Percentiles rank a stretch among this genome's conserved stretches.
Conservation (phyloP, 2,329 filamentous ascomycete species). For the Capronia epimyces region DNA sequence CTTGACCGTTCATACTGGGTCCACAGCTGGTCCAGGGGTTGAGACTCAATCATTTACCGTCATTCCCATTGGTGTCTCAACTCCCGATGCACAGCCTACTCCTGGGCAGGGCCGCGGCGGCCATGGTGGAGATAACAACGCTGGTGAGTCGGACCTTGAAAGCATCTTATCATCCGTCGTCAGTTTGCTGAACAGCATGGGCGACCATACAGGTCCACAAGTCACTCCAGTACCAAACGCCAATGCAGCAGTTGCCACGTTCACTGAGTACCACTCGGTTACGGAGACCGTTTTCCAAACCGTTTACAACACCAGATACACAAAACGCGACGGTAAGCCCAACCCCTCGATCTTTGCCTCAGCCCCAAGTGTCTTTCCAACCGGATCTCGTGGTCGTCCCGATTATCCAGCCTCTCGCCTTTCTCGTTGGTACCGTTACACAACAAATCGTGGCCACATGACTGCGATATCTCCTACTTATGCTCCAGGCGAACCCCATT, state of each 20-base stretch:
- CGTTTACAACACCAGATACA: conserved; percentile 20
- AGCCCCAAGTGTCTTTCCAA: background rate
- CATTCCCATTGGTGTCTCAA: conserved; percentile 15
- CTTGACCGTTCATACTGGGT: conserved; percentile 22
- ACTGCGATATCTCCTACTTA: background rate
- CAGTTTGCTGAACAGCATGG: background rate
- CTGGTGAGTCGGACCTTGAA: background rate
- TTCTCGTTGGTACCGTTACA: no score
- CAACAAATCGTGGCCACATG: no score
- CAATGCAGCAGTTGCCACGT: conserved; percentile 16
- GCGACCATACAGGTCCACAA: conserved; percentile 5
- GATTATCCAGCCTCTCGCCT: no score
- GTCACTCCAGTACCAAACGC: conserved; percentile 9
- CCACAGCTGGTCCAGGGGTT: conserved; percentile 18
- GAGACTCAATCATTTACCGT: conserved; percentile 24
- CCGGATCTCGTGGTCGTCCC: background rate
- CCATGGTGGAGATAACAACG: background rate
- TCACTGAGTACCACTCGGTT: conserved; percentile 21
- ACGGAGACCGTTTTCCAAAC: conserved; percentile 20
- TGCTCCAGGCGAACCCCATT: conserved; percentile 3
- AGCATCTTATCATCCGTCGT: background rate
- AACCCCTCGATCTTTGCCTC: background rate
- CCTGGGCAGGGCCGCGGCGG: background rate
- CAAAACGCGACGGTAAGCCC: conserved; percentile 22
- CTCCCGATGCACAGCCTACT: conserved; percentile 4